phyloP scores from a whole-genome alignment of 169 alveolate genomes.

The Cryptosporidium muris region DNA sequence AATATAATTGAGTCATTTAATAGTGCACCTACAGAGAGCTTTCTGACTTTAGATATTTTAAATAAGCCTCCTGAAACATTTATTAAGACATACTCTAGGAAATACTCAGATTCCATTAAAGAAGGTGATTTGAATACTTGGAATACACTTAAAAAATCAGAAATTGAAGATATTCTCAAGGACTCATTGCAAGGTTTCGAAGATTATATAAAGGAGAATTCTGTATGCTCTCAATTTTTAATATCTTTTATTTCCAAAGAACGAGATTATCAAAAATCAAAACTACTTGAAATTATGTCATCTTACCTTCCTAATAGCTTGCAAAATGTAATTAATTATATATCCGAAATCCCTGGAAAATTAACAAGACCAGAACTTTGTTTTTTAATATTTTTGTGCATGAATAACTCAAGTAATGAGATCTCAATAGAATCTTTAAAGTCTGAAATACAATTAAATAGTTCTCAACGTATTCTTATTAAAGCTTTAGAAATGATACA shows the following conservation, averaged over 20 bases:
- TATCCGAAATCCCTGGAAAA: slow-evolving; percentile 1
- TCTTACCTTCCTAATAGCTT: not conserved
- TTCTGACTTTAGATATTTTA: not conserved
- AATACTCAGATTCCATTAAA: not conserved
- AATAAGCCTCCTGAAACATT: not conserved
- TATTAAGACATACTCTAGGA: not conserved
- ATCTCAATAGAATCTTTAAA: too few species aligned
- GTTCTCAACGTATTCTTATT: slow-evolving; percentile 12
- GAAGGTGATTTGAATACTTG: not conserved
- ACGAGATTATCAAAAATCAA: too few species aligned
- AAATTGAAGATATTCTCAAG: not conserved
- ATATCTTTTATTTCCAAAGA: too few species aligned
- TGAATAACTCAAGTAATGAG: too few species aligned
- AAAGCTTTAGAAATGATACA: slow-evolving; percentile 21
- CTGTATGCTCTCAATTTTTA: too few species aligned
- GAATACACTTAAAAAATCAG: not conserved
- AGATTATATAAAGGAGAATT: not conserved
- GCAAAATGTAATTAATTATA: slow-evolving; percentile 1
- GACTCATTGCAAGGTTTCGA: not conserved
- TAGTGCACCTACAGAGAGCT: not conserved
- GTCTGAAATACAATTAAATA: not conserved
- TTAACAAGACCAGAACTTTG: not conserved
- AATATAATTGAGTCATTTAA: too few species aligned
- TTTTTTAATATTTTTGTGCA: too few species aligned
- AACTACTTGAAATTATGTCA: not conserved